Percentiles rank a stretch among this genome's conserved stretches.
phyloP scores from a whole-genome alignment of 31 red algal genomes.

The Bonnemaisonia californica region DNA sequence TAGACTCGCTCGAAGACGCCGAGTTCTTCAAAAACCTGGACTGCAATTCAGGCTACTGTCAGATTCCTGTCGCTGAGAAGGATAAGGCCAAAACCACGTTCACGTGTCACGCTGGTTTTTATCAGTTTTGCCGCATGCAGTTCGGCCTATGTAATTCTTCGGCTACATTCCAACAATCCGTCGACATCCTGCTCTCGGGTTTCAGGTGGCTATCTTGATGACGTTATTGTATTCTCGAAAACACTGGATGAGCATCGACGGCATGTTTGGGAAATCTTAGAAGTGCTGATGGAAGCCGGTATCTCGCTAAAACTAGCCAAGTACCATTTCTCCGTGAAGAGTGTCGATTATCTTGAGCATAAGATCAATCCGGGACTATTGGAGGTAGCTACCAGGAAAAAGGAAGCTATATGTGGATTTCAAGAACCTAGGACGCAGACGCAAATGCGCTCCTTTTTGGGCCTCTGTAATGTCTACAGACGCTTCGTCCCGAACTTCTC shows the following conservation, averaged over 20 bases:
- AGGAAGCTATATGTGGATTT: slow-evolving; percentile 7
- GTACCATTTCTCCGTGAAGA: slow-evolving; percentile 24
- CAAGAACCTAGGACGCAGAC: slow-evolving; percentile 26
- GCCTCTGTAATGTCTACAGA: slow-evolving; percentile 39
- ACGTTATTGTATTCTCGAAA: slow-evolving; percentile 12
- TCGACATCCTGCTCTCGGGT: slow-evolving; percentile 8
- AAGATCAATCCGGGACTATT: slow-evolving; percentile 28
- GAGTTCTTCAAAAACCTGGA: not conserved
- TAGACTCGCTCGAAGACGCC: not conserved
- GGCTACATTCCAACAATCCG: slow-evolving; percentile 5
- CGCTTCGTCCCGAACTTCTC: slow-evolving; percentile 47
- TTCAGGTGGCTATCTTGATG: not conserved
- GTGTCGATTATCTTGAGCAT: slow-evolving; percentile 37
- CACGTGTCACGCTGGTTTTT: not conserved
- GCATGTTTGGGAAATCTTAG: not conserved
- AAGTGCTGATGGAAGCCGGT: not conserved
- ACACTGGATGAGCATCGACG: not conserved
- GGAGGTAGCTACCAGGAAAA: slow-evolving; percentile 21
- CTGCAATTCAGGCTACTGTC: not conserved
- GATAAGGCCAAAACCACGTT: not conserved
- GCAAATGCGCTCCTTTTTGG: slow-evolving; percentile 25
- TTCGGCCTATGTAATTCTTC: slow-evolving; percentile 24
- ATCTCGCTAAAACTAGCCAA: slow-evolving; percentile 36
- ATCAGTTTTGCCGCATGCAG: slow-evolving; percentile 1
- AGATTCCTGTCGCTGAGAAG: not conserved